A percentile compares a stretch with the other conserved stretches of the same genome.
Evolutionary conservation across 2,329 filamentous ascomycete species (phyloP).

Genomic region (Sarocladium strictum): DNA sequence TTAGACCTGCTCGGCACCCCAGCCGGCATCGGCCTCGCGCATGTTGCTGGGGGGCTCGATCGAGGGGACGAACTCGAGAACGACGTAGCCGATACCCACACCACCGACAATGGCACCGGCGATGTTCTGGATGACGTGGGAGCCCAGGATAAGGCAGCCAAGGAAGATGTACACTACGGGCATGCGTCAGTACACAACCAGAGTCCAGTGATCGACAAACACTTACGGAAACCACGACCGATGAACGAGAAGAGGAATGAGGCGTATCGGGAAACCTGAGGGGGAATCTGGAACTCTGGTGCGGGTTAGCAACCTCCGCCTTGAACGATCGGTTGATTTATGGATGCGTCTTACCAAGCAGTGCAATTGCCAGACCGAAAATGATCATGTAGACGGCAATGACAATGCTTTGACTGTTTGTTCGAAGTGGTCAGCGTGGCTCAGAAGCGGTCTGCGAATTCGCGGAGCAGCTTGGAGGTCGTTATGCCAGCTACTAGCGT

Average conservation of each 20-base stretch:
- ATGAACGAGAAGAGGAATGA: constrained; percentile 98
- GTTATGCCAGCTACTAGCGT: neutral
- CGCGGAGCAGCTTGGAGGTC: neutral
- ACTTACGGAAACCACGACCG: constrained; percentile 89
- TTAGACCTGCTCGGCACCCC: constrained; percentile 74
- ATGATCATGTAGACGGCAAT: constrained; percentile 83
- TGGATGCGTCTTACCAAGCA: constrained; percentile 45
- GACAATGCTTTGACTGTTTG: constrained; percentile 47
- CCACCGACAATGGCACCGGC: constrained; percentile 73
- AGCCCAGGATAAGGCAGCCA: constrained; percentile 75
- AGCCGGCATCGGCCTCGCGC: constrained; percentile 69
- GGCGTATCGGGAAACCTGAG: constrained; percentile 86
- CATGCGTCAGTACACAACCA: constrained; percentile 11
- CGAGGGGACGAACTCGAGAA: constrained; percentile 69
- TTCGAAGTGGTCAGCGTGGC: neutral
- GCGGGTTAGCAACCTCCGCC: constrained; percentile 21
- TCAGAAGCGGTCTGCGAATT: neutral
- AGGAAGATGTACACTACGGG: constrained; percentile 87
- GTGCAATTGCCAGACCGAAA: constrained; percentile 74
- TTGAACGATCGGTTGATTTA: no score
- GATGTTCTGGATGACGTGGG: constrained; percentile 61
- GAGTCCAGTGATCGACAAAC: no score
- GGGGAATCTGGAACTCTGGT: constrained; percentile 86
- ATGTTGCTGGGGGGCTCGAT: constrained; percentile 78
- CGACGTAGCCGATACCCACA: constrained; percentile 71